Conservation (phyloP, 1,139 yeast genomes). For the Hanseniaspora sp. region DNA sequence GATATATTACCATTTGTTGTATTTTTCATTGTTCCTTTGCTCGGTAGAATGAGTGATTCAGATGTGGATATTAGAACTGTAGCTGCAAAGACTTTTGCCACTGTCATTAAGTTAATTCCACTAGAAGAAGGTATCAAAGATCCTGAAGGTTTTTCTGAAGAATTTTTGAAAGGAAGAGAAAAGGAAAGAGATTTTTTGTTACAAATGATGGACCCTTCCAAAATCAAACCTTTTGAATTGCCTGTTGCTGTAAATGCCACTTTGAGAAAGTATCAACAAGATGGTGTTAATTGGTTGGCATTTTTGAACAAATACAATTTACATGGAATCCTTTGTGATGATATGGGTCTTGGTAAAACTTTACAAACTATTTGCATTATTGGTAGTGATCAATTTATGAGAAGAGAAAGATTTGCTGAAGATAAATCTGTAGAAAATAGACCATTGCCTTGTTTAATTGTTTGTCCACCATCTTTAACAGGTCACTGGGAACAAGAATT, state of each 20-base stretch:
- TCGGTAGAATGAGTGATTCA: conserved; percentile 97
- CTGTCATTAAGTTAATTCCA: conserved; percentile 89
- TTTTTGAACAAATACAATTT: conserved; percentile 87
- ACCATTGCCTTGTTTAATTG: conserved; percentile 68
- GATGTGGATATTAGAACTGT: conserved; percentile 78
- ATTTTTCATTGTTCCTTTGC: conserved; percentile 85
- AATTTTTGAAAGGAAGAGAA: conserved; percentile 77
- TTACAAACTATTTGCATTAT: conserved; percentile 94
- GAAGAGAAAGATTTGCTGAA: conserved; percentile 55
- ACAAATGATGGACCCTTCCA: conserved; percentile 97
- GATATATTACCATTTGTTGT: conserved; percentile 89
- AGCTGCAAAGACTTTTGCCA: conserved; percentile 94
- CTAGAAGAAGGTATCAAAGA: conserved; percentile 96
- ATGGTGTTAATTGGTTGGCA: conserved; percentile 97
- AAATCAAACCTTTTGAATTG: conserved; percentile 73
- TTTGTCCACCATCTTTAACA: conserved; percentile 94
- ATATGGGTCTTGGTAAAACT: conserved; percentile 98
- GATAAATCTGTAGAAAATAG: conserved; percentile 60
- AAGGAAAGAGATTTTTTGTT: conserved; percentile 87
- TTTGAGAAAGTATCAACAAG: conserved; percentile 89
- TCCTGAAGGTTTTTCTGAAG: conserved; percentile 83
- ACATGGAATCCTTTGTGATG: conserved; percentile 96
- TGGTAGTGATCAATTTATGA: conserved; percentile 84
- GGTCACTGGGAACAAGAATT: conserved; percentile 99
- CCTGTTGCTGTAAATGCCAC: conserved; percentile 92